These are phyloP conservation scores for Aspergillus sp. DNA, from an alignment of 2,329 filamentous ascomycete genomes.

Conservation along the genomic window DNA sequence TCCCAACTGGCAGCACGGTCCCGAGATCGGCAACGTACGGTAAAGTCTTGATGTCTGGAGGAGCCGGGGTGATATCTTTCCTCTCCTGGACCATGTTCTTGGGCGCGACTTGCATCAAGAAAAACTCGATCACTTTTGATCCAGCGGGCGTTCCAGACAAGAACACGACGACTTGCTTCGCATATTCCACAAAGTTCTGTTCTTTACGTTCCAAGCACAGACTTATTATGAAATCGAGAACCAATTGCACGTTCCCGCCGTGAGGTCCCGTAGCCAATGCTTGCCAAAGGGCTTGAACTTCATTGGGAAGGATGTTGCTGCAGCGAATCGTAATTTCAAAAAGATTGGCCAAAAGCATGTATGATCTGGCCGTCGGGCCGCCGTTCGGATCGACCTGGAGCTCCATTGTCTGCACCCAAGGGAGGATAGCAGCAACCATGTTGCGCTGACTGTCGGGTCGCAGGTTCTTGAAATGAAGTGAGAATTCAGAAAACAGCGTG, in stretches of 20 bases:
- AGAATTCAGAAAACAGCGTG: conserved; percentile 93
- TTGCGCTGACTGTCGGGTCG: conserved; percentile 83
- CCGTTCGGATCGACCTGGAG: conserved; percentile 89
- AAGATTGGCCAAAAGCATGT: conserved; percentile 90
- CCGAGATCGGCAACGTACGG: conserved; percentile 88
- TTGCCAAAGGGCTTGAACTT: conserved; percentile 97
- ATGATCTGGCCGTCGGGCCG: conserved; percentile 84
- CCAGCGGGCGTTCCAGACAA: conserved; percentile 82
- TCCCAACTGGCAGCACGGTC: conserved; percentile 76
- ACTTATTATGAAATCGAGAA: conserved; percentile 94
- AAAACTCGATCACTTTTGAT: conserved; percentile 89
- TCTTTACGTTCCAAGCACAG: conserved; percentile 91
- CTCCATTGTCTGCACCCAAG: conserved; percentile 95
- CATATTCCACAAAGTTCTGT: conserved; percentile 97
- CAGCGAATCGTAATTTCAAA: conserved; percentile 96
- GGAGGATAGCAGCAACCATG: conserved; percentile 88
- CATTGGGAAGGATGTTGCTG: conserved; percentile 84
- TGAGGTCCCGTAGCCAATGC: conserved; percentile 90
- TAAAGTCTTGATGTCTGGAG: conserved; percentile 69
- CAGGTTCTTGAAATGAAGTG: conserved; percentile 85
- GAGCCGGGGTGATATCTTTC: conserved; percentile 63
- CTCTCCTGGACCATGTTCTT: conserved; percentile 96
- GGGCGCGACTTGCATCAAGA: conserved; percentile 85
- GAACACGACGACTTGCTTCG: conserved; percentile 97
- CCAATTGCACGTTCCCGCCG: conserved; percentile 87